phyloP scores from a whole-genome alignment of 352 stramenopile genomes.

The Pythium rhizo-oryzae region DNA sequence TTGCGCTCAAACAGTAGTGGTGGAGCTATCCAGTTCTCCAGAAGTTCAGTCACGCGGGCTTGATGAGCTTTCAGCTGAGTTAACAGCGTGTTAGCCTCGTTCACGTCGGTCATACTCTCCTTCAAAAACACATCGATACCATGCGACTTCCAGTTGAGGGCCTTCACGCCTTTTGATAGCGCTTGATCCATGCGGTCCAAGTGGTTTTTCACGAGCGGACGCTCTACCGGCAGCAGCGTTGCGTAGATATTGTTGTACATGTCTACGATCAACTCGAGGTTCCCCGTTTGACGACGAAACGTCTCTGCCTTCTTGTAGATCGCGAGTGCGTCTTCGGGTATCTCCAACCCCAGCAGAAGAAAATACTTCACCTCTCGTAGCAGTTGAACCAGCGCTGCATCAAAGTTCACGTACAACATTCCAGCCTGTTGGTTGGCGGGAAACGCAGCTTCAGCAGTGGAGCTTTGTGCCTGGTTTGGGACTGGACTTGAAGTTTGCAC shows the following conservation, averaged over 20 bases:
- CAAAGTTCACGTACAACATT: constrained; percentile 90
- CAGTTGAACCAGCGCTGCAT: constrained; percentile 88
- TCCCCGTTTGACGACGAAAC: constrained; percentile 91
- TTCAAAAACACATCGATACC: constrained; percentile 93
- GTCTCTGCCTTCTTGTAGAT: constrained; percentile 93
- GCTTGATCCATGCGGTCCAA: constrained; percentile 92
- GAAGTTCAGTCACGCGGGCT: constrained; percentile 70
- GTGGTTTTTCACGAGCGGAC: constrained; percentile 86
- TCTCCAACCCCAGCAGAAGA: constrained; percentile 85
- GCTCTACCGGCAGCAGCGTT: constrained; percentile 88
- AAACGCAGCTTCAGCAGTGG: background rate
- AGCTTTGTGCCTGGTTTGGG: background rate
- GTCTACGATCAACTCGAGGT: constrained; percentile 93
- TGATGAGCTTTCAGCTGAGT: constrained; percentile 90
- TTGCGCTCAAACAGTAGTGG: constrained; percentile 88
- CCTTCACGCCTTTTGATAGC: constrained; percentile 87
- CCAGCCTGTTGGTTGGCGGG: constrained; percentile 14
- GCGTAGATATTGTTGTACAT: constrained; percentile 93
- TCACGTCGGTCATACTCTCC: constrained; percentile 88
- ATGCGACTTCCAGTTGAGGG: constrained; percentile 93
- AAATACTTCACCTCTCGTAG: constrained; percentile 96
- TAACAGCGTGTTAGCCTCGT: constrained; percentile 85
- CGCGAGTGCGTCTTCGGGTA: constrained; percentile 88
- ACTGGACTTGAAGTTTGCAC: background rate
- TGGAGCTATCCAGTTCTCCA: constrained; percentile 73